phyloP scores from a whole-genome alignment of 2,329 filamentous ascomycete species.

The Pezizomycotina sp. region DNA sequence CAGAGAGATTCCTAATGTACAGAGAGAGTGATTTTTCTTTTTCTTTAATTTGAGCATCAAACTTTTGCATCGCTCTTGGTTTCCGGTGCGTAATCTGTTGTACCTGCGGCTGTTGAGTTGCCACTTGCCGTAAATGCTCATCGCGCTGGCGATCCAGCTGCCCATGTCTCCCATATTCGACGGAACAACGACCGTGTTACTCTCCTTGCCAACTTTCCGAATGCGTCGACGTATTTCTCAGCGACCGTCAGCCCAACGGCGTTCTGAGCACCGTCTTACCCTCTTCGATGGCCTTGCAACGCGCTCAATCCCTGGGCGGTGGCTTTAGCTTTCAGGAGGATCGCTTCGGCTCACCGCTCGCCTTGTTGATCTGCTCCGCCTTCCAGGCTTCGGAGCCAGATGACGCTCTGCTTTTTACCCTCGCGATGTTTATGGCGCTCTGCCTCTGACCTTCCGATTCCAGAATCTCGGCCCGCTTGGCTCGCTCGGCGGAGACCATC shows the following conservation, averaged over 20 bases:
- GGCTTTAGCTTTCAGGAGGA: slow-evolving; percentile 65
- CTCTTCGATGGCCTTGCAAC: slow-evolving; percentile 63
- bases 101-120: slow-evolving; percentile 53
- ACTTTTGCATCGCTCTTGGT: slow-evolving; percentile 31
- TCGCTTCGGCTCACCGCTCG: slow-evolving; percentile 86
- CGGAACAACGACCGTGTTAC: slow-evolving; percentile 86
- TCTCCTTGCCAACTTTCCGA: slow-evolving; percentile 86
- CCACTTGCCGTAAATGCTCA: slow-evolving; percentile 90
- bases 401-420: slow-evolving; percentile 93
- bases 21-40: slow-evolving; percentile 2
- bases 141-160: slow-evolving; percentile 88
- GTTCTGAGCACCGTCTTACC: slow-evolving; percentile 57
- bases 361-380: slow-evolving; percentile 83
- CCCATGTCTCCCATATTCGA: slow-evolving; percentile 94
- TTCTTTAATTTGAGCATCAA: slow-evolving; percentile 19
- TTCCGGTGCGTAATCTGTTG: slow-evolving; percentile 35
- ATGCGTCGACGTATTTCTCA: slow-evolving; percentile 96
- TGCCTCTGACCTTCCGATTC: slow-evolving; percentile 95
- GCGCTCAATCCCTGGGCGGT: slow-evolving; percentile 79
- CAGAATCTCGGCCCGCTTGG: slow-evolving; percentile 92
- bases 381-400: slow-evolving; percentile 84
- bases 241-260: slow-evolving; percentile 79
- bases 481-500: slow-evolving; percentile 91
- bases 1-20: too few relatives aligned
- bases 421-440: slow-evolving; percentile 95